phyloP scores from a whole-genome alignment of 257 asterid species.

The Cynanchum wilfordii region DNA sequence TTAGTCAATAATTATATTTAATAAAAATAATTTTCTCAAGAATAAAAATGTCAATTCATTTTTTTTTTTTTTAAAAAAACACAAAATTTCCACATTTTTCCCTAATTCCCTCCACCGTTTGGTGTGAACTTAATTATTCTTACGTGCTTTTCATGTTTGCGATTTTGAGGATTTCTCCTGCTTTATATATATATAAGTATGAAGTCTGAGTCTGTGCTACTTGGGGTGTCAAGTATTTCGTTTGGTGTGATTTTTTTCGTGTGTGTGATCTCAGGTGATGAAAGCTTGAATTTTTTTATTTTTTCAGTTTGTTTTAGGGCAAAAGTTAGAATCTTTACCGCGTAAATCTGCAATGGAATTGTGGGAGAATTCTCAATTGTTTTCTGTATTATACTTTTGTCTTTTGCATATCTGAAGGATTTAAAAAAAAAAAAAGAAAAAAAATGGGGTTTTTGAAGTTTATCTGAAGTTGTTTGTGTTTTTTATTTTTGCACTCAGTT shows the following conservation, averaged over 20 bases:
- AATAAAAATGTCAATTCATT: no score
- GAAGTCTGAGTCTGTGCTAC: constrained; percentile 1
- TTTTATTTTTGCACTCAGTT: background rate
- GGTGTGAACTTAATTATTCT: constrained; percentile 15
- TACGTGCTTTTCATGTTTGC: constrained; percentile 12
- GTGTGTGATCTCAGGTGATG: constrained; percentile 14
- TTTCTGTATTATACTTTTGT: background rate
- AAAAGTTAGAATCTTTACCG: background rate
- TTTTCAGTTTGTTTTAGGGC: background rate
- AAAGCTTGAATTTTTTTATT: background rate
- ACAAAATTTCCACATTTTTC: no score
- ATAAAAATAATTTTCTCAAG: no score
- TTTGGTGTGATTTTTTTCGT: no score
- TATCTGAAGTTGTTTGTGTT: background rate
- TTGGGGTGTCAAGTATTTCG: constrained; percentile 5
- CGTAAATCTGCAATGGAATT: background rate
- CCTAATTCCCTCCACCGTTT: no score
- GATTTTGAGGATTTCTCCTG: background rate
- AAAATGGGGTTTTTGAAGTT: no score
- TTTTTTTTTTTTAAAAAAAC: no score
- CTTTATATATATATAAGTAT: constrained; percentile 3
- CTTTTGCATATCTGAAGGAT: background rate
- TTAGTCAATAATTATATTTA: no score
- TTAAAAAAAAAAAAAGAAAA: no score
- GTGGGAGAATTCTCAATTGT: background rate